phyloP scores from a whole-genome alignment of 1,139 yeast species.

The Kluyveromyces sp. region DNA sequence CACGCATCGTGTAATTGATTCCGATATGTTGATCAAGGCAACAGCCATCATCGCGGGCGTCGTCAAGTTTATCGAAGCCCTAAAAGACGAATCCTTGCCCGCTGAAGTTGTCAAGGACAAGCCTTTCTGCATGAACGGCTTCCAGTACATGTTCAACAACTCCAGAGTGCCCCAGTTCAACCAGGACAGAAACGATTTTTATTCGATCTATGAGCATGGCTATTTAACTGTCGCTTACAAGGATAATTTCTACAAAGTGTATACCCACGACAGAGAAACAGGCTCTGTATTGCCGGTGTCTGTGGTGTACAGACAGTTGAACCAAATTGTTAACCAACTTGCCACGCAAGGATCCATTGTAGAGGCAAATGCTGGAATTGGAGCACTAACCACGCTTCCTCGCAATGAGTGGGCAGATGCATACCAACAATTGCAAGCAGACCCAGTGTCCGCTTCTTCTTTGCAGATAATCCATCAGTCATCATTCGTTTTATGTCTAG shows the following conservation, averaged over 20 bases:
- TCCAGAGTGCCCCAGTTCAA: slow-evolving; percentile 66
- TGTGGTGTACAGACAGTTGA: slow-evolving; percentile 61
- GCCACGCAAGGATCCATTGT: slow-evolving; percentile 25
- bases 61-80: slow-evolving; percentile 45
- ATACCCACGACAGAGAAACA: slow-evolving; percentile 44
- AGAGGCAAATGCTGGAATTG: slow-evolving; percentile 46
- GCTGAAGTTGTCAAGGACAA: slow-evolving; percentile 76
- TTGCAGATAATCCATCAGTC: slow-evolving; percentile 67
- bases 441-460: slow-evolving; percentile 49
- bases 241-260: slow-evolving; percentile 76
- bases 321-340: slow-evolving; percentile 41
- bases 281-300: slow-evolving; percentile 52
- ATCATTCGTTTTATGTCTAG: slow-evolving; percentile 76
- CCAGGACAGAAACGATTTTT: slow-evolving; percentile 48
- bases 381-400: slow-evolving; percentile 75
- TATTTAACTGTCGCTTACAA: slow-evolving; percentile 67
- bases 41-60: slow-evolving; percentile 52
- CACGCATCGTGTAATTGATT: slow-evolving; percentile 43
- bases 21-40: slow-evolving; percentile 71
- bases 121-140: slow-evolving; percentile 92
- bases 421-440: slow-evolving; percentile 50
- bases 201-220: slow-evolving; percentile 49
- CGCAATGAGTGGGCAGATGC: slow-evolving; percentile 74
- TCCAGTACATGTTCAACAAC: slow-evolving; percentile 85
- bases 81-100: slow-evolving; percentile 51